Conservation (phyloP, 257 asterid species). For the Nyctanthes arbortristis region DNA sequence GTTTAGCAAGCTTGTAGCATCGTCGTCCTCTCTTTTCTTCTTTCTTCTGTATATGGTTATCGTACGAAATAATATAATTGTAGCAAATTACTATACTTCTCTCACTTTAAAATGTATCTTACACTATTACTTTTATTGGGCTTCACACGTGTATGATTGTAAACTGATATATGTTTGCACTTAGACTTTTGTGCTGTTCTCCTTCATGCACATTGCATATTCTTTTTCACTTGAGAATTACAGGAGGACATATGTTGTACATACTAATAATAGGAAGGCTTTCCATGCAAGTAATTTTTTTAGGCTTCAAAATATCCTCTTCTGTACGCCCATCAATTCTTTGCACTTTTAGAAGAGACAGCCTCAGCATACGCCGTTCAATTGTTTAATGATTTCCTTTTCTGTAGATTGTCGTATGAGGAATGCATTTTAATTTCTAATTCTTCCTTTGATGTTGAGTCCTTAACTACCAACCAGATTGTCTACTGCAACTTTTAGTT, state of each 20-base stretch:
- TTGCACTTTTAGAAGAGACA: background rate
- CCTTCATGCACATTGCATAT: too few species aligned
- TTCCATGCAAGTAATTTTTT: background rate
- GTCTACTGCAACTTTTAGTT: background rate
- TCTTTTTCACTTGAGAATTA: too few species aligned
- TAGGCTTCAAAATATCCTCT: background rate
- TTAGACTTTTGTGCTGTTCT: background rate
- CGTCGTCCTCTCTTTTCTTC: background rate
- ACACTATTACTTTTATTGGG: background rate
- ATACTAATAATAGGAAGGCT: background rate
- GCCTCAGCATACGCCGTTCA: background rate
- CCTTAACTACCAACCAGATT: background rate
- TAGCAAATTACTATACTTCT: background rate
- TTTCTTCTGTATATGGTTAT: background rate
- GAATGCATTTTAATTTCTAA: background rate
- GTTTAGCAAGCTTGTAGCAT: background rate
- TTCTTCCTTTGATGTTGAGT: background rate
- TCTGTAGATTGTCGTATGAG: background rate
- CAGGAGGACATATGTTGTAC: background rate
- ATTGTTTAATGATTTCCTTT: background rate
- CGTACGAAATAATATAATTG: background rate
- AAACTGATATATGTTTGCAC: background rate
- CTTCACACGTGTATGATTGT: background rate
- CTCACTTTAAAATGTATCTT: background rate
- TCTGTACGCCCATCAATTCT: background rate